These are phyloP conservation scores for Croton setiger DNA, from an alignment of 441 rosid species.

Conservation along the genomic window DNA sequence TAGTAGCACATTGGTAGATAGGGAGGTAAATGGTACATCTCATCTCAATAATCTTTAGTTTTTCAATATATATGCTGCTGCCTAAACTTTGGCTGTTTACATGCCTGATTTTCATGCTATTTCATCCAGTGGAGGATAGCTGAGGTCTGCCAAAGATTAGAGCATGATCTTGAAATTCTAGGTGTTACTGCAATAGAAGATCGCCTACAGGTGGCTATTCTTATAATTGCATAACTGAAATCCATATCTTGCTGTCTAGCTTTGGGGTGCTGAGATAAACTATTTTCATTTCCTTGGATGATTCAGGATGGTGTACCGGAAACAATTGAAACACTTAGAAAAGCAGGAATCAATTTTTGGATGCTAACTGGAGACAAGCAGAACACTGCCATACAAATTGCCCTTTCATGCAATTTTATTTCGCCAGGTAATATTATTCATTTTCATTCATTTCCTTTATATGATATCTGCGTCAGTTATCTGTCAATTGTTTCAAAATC, in stretches of 20 bases:
- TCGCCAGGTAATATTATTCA: constrained; percentile 36
- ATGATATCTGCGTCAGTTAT: neutral
- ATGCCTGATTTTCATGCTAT: constrained; percentile 27
- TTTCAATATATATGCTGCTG: neutral
- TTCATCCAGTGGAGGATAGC: constrained; percentile 93
- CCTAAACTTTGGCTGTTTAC: constrained; percentile 14
- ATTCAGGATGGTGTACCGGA: constrained; percentile 72
- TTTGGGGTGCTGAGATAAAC: constrained; percentile 1
- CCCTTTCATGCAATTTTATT: constrained; percentile 72
- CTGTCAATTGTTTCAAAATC: neutral
- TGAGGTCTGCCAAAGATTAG: constrained; percentile 94
- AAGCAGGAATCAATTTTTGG: constrained; percentile 84
- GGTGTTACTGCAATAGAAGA: constrained; percentile 99
- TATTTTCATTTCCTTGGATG: neutral
- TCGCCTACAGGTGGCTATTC: constrained; percentile 72
- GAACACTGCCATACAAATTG: constrained; percentile 79
- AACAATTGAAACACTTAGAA: constrained; percentile 73
- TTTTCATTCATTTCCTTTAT: neutral
- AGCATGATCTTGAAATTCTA: constrained; percentile 82
- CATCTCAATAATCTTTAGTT: constrained; percentile 3
- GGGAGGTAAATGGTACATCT: constrained; percentile 48
- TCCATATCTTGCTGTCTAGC: neutral
- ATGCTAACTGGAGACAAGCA: constrained; percentile 86
- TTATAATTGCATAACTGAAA: constrained; percentile 21
- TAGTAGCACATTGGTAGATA: constrained; percentile 22